Evolutionary conservation across 805 yeast genomes (phyloP), one percentile per base, ranked within the genome.

Genomic region (Ogataea philodendri): DNA sequence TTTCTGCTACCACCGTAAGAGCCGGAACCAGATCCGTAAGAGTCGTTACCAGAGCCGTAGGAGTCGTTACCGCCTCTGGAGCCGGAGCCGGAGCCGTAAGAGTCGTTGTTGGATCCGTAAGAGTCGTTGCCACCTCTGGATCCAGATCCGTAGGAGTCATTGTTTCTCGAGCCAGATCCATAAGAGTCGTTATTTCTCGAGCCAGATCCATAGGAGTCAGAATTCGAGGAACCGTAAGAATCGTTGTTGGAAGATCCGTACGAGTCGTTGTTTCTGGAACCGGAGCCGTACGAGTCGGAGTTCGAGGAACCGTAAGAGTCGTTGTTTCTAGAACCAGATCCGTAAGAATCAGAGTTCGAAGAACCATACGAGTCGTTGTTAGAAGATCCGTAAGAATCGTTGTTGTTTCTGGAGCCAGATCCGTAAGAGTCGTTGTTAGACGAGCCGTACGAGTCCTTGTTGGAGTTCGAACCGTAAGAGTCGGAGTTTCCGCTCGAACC

Each of bases 191-290:
- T 54, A 46, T 53, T 43, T 32, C 56, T n/a, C n/a, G 52, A 32
- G 51, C 57, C 15, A 51, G 44, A 44, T 30, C 36, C 37, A 20
- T 55, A 56, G 7, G 63, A 57, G 47, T 58, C 52, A 47, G 62
- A 61, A 24, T 62, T 64, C 37, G 57, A 58, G 23, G 51, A 49
- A 16, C 63, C 62, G 51, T 55, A 56, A 8, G 63, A 57, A 46
- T 58, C 51, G 36, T 55, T 52, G 48, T 49, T 45, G 30, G 63
- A n/a, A n/a, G n/a, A 62, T 23, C 63, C 66, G 40, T 59, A 28
- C 49, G 24, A 19, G 8, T 20, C 34, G 22, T 26, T 21, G 17
- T 30, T 22, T 47, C 60, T 55, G 48, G 52, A 42, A 37, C 55
- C 52, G 34, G 51, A 48, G 26, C 61, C 65, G 39, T 56, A 56